Percentiles rank a stretch among this genome's conserved stretches.
Evolutionary conservation across 371 early-diverging fungal genomes (phyloP).

Genomic region (Nematocida ironsii): DNA sequence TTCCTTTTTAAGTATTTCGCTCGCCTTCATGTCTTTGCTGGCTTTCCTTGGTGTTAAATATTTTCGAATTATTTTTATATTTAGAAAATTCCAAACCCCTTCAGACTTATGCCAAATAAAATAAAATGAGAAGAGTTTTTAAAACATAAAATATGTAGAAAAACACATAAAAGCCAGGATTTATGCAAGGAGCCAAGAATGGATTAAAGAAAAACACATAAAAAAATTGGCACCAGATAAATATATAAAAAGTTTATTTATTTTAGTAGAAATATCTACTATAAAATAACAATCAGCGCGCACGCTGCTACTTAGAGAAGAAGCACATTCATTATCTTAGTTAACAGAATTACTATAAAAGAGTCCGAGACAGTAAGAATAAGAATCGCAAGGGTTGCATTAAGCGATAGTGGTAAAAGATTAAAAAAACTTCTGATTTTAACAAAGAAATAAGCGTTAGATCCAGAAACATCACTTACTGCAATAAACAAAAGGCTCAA

Average conservation of each 20-base stretch:
- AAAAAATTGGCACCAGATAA: too few species aligned
- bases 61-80: not conserved
- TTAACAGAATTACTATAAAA: constrained; percentile 12
- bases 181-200: too few species aligned
- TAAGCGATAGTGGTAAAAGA: constrained; percentile 29
- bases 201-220: too few species aligned
- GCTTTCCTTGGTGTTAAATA: not conserved
- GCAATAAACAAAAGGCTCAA: constrained; percentile 22
- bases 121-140: not conserved
- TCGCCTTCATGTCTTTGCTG: constrained; percentile 6
- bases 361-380: constrained; percentile 17
- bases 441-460: not conserved
- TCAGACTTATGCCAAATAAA: not conserved
- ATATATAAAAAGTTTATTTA: too few species aligned
- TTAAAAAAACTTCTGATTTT: constrained; percentile 2
- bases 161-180: too few species aligned
- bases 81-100: not conserved
- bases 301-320: not conserved
- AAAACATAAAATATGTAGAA: not conserved
- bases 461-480: not conserved
- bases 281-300: too few species aligned
- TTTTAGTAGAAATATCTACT: too few species aligned
- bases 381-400: constrained; percentile 15
- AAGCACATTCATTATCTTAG: constrained; percentile 17
- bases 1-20: constrained; percentile 16